Evolutionary conservation across 1,284 basidiomycete species (phyloP).

Genomic region (Sporisorium scitamineum): DNA sequence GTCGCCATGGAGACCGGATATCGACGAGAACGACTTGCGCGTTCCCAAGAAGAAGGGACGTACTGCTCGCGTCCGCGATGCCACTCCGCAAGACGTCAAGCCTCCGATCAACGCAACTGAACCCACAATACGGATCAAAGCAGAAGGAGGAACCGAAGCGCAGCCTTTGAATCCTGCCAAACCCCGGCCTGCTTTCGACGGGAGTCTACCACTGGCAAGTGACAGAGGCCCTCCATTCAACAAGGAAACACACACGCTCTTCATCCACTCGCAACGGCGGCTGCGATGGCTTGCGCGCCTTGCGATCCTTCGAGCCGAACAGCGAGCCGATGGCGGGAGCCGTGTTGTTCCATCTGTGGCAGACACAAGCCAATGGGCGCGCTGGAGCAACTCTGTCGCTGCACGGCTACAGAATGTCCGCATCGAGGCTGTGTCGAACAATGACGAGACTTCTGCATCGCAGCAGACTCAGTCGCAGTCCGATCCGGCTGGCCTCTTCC

Average conservation of each 20-base stretch:
- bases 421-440: neutral
- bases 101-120: neutral
- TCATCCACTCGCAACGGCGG: constrained; percentile 17
- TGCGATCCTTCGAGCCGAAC: constrained; percentile 11
- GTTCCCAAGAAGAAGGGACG: constrained; percentile 18
- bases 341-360: neutral
- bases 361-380: constrained; percentile 13
- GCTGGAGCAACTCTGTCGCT: constrained; percentile 22
- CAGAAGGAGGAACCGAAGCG: constrained; percentile 2
- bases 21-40: constrained; percentile 10
- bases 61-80: constrained; percentile 8
- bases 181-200: neutral
- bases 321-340: neutral
- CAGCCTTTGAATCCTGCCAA: no score
- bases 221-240: constrained; percentile 9
- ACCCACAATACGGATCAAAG: constrained; percentile 6
- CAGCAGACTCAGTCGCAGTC: constrained; percentile 11
- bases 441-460: neutral
- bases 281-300: constrained; percentile 24
- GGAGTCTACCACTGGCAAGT: constrained; percentile 11
- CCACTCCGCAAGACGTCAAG: constrained; percentile 1
- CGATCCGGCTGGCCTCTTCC: constrained; percentile 26
- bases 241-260: constrained; percentile 37
- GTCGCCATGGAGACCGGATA: constrained; percentile 3
- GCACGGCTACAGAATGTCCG: neutral